phyloP scores from a whole-genome alignment of 345 rosid genomes.

The Laguncularia racemosa region DNA sequence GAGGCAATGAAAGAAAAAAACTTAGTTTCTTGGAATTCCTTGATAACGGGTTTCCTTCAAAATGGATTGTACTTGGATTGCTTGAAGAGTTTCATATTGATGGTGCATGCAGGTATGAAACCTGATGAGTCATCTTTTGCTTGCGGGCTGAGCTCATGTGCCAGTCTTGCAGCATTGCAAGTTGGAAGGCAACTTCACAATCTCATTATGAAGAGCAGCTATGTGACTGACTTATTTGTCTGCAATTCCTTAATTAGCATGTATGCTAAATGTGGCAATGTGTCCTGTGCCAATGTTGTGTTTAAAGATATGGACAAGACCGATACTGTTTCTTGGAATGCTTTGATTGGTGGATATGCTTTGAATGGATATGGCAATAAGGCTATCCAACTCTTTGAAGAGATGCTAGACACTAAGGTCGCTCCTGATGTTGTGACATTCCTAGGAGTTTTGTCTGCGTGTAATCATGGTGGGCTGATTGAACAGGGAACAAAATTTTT shows the following conservation, averaged over 20 bases:
- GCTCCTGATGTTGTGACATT: conserved; percentile 18
- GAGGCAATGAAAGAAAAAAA: conserved; percentile 23
- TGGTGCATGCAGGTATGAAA: conserved; percentile 16
- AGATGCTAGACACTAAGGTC: conserved; percentile 17
- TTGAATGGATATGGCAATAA: conserved; percentile 25
- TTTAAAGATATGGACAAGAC: conserved; percentile 14
- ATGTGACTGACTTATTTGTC: conserved; percentile 13
- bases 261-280: conserved; percentile 36
- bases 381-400: conserved; percentile 26
- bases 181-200: conserved; percentile 33
- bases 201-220: conserved; percentile 13
- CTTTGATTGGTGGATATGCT: conserved; percentile 36
- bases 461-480: conserved; percentile 12
- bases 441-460: conserved; percentile 13
- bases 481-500: conserved; percentile 10
- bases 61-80: conserved; percentile 20
- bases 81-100: conserved; percentile 14
- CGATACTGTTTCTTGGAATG: conserved; percentile 34
- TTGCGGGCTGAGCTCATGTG: conserved; percentile 29
- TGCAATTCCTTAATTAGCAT: conserved; percentile 17
- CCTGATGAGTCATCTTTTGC: conserved; percentile 25
- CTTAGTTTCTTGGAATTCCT: conserved; percentile 37
- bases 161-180: conserved; percentile 24
- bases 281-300: conserved; percentile 12
- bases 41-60: conserved; percentile 25